Evolutionary conservation across 208 protist genomes (phyloP), one percentile per base, ranked within the genome.

Genomic region (Leishmania lainsoni): DNA sequence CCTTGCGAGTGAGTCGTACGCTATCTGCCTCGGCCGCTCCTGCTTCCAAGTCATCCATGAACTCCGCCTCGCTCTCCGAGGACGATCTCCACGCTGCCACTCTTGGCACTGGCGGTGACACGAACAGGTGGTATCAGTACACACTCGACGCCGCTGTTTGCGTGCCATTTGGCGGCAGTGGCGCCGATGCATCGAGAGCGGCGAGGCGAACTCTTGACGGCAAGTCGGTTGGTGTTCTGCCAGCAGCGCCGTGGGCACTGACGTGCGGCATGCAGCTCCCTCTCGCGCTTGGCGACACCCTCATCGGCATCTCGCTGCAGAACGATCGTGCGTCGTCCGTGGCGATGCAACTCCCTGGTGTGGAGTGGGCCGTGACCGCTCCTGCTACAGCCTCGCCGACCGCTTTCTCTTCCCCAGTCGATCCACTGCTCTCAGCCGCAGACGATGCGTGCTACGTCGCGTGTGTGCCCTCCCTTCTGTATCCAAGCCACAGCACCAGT

Each of bases 251-350:
- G 69, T 79, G 76, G 81, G 89, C 87, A 8, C 52, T 90, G 52
- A 88, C 86, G 39, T 78, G 89, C 20, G 87, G 87, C 22, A n/a
- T 93, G 59, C 90, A 89, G 82, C 81, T 89, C 16, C 90, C 87
- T 22, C 58, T 91, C 14, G 51, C 81, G 42, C 29, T 82, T 26
- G 90, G 90, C n/a, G 90, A 93, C 84, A 91, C 90, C 2, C 76
- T 93, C 17, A 68, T 87, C 16, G 90, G 78, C 32, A 26, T 93
- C 48, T 75, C 87, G 3, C 9, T 93, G 48, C 87, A 93, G 78
- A 91, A 78, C 48, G 87, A 93, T 54, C 83, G 90, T 32, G 68
- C 81, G 12, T 81, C 75, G 20, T 87, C 75, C 20, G 56, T 76
- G 65, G 49, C 59, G 39, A 63, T 80, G 74, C 84, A 78, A n/a